phyloP scores from a whole-genome alignment of 805 yeast species.

The Candida morakotiae region DNA sequence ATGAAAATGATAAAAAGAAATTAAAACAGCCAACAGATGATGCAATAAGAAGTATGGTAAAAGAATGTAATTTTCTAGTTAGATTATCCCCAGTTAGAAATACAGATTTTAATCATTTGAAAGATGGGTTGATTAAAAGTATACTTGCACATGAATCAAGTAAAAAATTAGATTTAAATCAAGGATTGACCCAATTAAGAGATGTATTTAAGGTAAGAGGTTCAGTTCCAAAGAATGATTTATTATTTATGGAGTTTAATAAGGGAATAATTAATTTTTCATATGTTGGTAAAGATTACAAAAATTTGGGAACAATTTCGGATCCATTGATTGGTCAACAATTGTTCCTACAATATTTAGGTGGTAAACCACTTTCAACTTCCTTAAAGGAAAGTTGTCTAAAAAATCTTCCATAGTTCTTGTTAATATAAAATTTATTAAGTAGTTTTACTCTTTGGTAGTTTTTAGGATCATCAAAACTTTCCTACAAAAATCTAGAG shows the following conservation, averaged over 20 bases:
- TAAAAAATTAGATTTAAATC: slow-evolving; percentile 39
- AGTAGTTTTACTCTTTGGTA: no score
- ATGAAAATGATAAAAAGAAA: slow-evolving; percentile 48
- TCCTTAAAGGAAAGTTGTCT: slow-evolving; percentile 44
- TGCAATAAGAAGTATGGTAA: slow-evolving; percentile 42
- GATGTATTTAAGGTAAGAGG: slow-evolving; percentile 55
- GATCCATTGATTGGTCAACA: slow-evolving; percentile 62
- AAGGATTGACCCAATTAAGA: slow-evolving; percentile 67
- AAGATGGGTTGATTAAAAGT: slow-evolving; percentile 85
- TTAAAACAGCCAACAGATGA: slow-evolving; percentile 45
- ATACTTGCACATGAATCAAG: slow-evolving; percentile 64
- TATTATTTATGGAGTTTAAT: slow-evolving; percentile 51
- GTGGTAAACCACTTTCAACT: slow-evolving; percentile 51
- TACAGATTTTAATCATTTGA: slow-evolving; percentile 85
- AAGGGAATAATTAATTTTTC: slow-evolving; percentile 24
- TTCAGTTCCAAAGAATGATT: slow-evolving; percentile 71
- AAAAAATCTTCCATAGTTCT: no score
- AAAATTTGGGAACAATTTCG: slow-evolving; percentile 53
- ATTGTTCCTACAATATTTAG: slow-evolving; percentile 72
- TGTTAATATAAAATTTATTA: no score
- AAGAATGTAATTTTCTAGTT: slow-evolving; percentile 60
- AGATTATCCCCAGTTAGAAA: slow-evolving; percentile 83
- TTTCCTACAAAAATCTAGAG: no score
- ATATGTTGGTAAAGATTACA: slow-evolving; percentile 19
- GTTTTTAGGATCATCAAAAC: no score